Base-by-base conservation (phyloP, 2,329 filamentous ascomycete genomes). In the Colletotrichum eremochloae region DNA sequence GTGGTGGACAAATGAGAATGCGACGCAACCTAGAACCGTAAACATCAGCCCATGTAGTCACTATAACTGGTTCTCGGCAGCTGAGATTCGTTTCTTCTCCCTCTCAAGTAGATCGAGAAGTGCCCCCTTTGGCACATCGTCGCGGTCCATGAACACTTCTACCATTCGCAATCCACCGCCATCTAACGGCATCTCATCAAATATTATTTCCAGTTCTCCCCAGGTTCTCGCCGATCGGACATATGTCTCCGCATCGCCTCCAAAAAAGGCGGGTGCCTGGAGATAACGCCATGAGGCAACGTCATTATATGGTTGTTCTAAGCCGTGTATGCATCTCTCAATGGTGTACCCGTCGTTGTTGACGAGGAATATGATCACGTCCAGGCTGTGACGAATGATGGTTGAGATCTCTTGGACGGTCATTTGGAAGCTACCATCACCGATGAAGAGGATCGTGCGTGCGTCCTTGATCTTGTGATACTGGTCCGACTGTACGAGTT, bases 391-490 rank as follows among this genome's bases (percentile, higher is more conserved):
- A 20, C 82, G 82, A 75, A 93, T 88, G 75, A 92, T 92, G 2
- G 89, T 91, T 14, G 87, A 87, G 4, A 93, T 81, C 74, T 92
- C 90, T 77, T 93, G 91, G 0, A 86, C 89, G 0, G 90, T 93
- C 81, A 93, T 87, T 74, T 92, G 88, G 71, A 93, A 86, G 73
- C 89, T 90, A 4, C 90, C 91, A 64, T 92, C 90, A 6, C 90
- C 90, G 44, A 90, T 90, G 72, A 90, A 84, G 1, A 91, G 80
- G 12, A 91, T 83, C 0, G 89, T 88, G 18, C 79, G 78, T 7
- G 67, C 57, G 65, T 90, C 88, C n/a, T 79, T 78, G 7, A 76
- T 77, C 42, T 72, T 66, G 50, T 82, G 78, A 15, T 66, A 69
- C 18, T 77, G 77, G 38, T 82, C 29, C 6, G 75, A 74, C 3